phyloP scores from a whole-genome alignment of 2,329 filamentous ascomycete species.

The Apiospora hydei region DNA sequence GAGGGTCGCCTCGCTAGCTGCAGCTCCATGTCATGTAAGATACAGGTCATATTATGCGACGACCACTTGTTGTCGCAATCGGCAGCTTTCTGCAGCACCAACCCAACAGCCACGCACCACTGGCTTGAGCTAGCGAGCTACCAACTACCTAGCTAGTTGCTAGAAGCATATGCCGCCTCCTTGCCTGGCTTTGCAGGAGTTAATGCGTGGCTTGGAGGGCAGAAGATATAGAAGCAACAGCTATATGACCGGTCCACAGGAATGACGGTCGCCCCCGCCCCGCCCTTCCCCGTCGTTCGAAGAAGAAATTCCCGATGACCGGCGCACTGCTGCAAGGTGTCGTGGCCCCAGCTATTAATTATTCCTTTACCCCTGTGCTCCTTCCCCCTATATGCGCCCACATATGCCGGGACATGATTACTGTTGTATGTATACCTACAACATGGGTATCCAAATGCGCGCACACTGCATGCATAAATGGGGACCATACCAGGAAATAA shows the following conservation, averaged over 20 bases:
- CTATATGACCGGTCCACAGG: background rate
- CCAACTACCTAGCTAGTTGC: background rate
- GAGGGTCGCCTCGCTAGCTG: background rate
- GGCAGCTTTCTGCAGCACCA: background rate
- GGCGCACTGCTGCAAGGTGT: background rate
- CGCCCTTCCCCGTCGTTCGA: background rate
- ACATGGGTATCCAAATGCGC: background rate
- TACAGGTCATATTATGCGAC: slow-evolving; percentile 9
- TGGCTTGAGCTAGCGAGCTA: background rate
- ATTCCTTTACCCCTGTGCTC: background rate
- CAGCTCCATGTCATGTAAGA: background rate
- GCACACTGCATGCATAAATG: background rate
- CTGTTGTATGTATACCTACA: background rate
- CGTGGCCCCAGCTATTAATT: background rate
- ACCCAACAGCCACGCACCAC: background rate
- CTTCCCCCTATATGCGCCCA: background rate
- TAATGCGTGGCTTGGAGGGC: background rate
- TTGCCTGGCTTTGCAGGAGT: background rate
- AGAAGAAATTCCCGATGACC: background rate
- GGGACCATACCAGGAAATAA: background rate
- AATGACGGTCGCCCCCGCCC: background rate
- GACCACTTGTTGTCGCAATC: background rate
- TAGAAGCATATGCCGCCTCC: background rate
- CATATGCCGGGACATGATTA: background rate
- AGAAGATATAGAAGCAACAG: background rate